A percentile compares a stretch with the other conserved stretches of the same genome.
phyloP scores from a whole-genome alignment of 192 early-diverging fungal genomes.

The Coemansia sp. region DNA sequence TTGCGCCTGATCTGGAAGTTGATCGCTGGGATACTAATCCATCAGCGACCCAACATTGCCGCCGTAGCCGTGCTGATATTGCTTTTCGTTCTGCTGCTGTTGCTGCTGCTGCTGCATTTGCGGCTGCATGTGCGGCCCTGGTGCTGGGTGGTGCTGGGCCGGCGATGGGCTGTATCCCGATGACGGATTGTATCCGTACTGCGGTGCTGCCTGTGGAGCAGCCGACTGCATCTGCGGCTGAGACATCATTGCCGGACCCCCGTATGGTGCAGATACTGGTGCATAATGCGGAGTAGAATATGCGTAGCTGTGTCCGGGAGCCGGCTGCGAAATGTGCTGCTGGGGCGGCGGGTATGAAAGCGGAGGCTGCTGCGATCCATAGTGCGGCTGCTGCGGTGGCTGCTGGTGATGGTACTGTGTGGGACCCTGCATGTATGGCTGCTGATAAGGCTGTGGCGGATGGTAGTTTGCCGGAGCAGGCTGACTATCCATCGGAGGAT shows the following conservation, averaged over 20 bases:
- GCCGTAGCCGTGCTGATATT: constrained; percentile 49
- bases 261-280: constrained; percentile 16
- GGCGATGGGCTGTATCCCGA: constrained; percentile 10
- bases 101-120: constrained; percentile 24
- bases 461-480: constrained; percentile 7
- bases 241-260: constrained; percentile 14
- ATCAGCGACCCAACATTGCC: constrained; percentile 45
- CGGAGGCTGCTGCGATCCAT: constrained; percentile 15
- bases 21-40: constrained; percentile 17
- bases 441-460: constrained; percentile 15
- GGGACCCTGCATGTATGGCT: constrained; percentile 8
- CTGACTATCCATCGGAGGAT: constrained; percentile 8
- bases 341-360: constrained; percentile 19
- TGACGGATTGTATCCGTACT: constrained; percentile 21
- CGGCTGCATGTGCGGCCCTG: constrained; percentile 5
- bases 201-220: constrained; percentile 11
- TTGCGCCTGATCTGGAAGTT: neutral
- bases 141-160: constrained; percentile 7
- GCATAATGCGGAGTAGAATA: constrained; percentile 24
- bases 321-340: constrained; percentile 24
- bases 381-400: constrained; percentile 12
- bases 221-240: constrained; percentile 27
- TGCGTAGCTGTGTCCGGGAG: constrained; percentile 28
- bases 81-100: constrained; percentile 15
- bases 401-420: neutral